A percentile compares a stretch with the other conserved stretches of the same genome.
Evolutionary conservation across 331 rosid genomes (phyloP).

Genomic region (Rosa hybrid): DNA sequence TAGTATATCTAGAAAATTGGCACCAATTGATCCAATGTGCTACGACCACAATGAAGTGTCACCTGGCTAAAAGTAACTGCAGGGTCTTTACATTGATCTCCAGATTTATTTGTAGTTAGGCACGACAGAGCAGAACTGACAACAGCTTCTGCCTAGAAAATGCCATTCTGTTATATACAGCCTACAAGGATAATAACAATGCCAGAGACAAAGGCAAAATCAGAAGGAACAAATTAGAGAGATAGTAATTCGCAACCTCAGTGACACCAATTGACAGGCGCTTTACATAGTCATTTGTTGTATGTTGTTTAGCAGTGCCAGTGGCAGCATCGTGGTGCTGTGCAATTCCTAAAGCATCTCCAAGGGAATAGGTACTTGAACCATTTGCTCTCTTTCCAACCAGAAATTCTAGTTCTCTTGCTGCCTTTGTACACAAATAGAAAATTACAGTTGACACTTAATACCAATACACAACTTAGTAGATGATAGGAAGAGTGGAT

Average conservation of each 20-base stretch:
- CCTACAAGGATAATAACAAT: neutral
- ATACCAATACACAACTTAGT: neutral
- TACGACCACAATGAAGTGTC: conserved; percentile 19
- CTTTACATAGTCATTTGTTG: conserved; percentile 83
- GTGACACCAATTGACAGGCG: conserved; percentile 74
- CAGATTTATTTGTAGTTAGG: conserved; percentile 47
- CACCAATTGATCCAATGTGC: neutral
- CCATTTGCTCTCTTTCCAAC: conserved; percentile 44
- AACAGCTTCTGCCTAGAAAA: conserved; percentile 68
- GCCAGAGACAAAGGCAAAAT: conserved; percentile 1
- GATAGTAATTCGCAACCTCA: conserved; percentile 42
- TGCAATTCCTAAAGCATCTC: conserved; percentile 78
- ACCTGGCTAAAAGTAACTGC: conserved; percentile 63
- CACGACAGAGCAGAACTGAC: conserved; percentile 70
- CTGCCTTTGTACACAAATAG: conserved; percentile 41
- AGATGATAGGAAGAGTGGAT: neutral
- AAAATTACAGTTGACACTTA: neutral
- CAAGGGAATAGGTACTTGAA: conserved; percentile 51
- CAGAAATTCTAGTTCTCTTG: conserved; percentile 73
- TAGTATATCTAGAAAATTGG: conserved; percentile 3
- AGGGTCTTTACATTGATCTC: conserved; percentile 35
- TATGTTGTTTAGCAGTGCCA: conserved; percentile 87
- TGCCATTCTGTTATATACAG: neutral
- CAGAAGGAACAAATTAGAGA: conserved; percentile 6
- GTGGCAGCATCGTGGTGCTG: conserved; percentile 91